These are phyloP conservation scores for Blastobotrys illinoisensis DNA, from an alignment of 1,139 yeast genomes.

Conservation along the genomic window DNA sequence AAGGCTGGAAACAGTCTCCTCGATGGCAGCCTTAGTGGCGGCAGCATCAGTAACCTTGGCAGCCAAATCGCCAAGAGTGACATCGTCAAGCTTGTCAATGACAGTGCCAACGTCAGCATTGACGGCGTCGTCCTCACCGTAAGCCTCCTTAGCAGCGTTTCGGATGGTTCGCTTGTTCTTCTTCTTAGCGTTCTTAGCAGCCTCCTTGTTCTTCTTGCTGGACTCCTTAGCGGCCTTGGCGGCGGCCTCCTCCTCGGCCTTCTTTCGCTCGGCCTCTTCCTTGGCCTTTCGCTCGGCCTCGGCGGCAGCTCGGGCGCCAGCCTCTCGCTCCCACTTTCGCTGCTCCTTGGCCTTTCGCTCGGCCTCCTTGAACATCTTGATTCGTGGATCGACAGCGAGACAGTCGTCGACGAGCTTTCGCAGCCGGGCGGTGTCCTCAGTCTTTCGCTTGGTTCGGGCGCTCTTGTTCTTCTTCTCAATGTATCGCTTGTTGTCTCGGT, in stretches of 20 bases:
- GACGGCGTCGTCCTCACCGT: constrained; percentile 57
- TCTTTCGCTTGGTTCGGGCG: constrained; percentile 95
- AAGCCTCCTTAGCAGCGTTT: constrained; percentile 74
- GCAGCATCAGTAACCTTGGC: constrained; percentile 47
- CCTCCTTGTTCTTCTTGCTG: constrained; percentile 91
- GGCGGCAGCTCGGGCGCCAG: constrained; percentile 94
- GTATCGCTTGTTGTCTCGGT: constrained; percentile 99
- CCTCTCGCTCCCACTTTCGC: constrained; percentile 96
- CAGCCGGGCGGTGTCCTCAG: constrained; percentile 91
- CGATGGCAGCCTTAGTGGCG: constrained; percentile 47
- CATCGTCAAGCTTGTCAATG: constrained; percentile 74
- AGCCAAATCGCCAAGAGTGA: constrained; percentile 66
- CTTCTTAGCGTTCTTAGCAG: constrained; percentile 95
- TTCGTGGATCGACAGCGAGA: constrained; percentile 86
- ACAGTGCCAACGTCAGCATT: constrained; percentile 78
- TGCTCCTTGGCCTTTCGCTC: constrained; percentile 94
- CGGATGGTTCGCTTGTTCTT: constrained; percentile 94
- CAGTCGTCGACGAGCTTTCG: constrained; percentile 87
- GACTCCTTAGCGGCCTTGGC: constrained; percentile 53
- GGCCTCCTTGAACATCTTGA: constrained; percentile 84
- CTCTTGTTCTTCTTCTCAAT: constrained; percentile 96
- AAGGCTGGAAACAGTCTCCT: constrained; percentile 43
- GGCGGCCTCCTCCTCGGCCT: constrained; percentile 69
- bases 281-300: constrained; percentile 75
- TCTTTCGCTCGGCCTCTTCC: constrained; percentile 80